These are phyloP conservation scores for Boletus reticulatus DNA, from an alignment of 768 basidiomycete species.

Conservation along the genomic window DNA sequence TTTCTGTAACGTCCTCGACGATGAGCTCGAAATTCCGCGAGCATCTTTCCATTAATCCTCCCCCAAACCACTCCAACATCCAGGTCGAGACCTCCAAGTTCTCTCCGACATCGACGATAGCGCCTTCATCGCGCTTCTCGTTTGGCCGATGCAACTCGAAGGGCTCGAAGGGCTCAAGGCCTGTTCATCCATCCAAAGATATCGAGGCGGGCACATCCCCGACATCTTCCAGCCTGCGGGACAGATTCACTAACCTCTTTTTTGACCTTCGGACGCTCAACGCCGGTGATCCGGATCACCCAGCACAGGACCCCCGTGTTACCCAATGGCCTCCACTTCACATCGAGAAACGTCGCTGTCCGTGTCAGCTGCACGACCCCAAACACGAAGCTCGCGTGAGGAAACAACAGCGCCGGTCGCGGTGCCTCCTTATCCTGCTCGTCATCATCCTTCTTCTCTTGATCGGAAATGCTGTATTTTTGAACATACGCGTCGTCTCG, in stretches of 20 bases:
- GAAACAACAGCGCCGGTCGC: conserved; percentile 31
- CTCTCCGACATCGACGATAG: conserved; percentile 42
- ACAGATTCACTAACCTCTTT: conserved; percentile 37
- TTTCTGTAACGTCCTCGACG: neutral
- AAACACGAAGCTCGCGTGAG: conserved; percentile 18
- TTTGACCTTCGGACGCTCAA: conserved; percentile 34
- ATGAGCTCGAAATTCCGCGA: conserved; percentile 34
- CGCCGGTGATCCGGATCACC: conserved; percentile 23
- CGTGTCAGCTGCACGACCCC: conserved; percentile 23
- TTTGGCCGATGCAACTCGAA: conserved; percentile 18
- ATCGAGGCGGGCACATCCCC: conserved; percentile 22
- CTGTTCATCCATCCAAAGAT: conserved; percentile 15
- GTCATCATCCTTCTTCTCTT: conserved; percentile 42
- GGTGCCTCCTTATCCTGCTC: conserved; percentile 32
- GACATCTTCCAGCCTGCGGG: conserved; percentile 25
- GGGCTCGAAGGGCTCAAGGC: neutral
- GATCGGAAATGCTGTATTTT: conserved; percentile 38
- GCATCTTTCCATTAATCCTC: conserved; percentile 25
- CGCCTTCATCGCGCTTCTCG: conserved; percentile 28
- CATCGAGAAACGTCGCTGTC: conserved; percentile 34
- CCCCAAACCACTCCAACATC: conserved; percentile 6
- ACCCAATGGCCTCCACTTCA: conserved; percentile 40
- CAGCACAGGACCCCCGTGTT: conserved; percentile 21
- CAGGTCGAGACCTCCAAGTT: conserved; percentile 38
- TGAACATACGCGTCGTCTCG: conserved; percentile 36